Conservation (phyloP, 2,329 filamentous ascomycete species). For the Calonectria leucothoes region DNA sequence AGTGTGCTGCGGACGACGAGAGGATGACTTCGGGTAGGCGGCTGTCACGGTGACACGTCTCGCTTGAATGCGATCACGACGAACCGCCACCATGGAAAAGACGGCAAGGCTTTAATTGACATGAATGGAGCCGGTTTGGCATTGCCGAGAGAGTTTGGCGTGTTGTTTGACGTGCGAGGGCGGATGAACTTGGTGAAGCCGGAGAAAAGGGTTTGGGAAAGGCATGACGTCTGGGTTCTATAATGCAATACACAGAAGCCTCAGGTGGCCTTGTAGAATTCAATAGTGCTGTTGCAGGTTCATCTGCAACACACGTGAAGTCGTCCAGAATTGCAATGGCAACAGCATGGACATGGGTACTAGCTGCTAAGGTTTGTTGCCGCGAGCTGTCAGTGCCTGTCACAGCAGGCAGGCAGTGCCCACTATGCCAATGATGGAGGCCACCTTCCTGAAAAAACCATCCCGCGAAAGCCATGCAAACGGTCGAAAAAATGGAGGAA, state of each 20-base stretch:
- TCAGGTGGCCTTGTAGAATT: background rate
- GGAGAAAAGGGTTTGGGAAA: background rate
- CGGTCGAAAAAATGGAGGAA: too few relatives aligned
- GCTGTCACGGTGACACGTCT: background rate
- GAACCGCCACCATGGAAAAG: background rate
- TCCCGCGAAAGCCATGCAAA: background rate
- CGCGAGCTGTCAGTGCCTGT: background rate
- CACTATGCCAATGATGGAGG: background rate
- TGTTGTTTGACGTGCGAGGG: constrained; percentile 14
- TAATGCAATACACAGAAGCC: background rate
- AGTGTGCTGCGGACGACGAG: background rate
- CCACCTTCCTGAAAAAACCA: background rate
- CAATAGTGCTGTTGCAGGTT: background rate
- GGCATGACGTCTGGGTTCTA: background rate
- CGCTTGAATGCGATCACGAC: background rate
- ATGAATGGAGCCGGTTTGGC: background rate
- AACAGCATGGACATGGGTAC: background rate
- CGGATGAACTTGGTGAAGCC: constrained; percentile 14
- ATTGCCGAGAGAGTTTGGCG: background rate
- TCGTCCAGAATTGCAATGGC: background rate
- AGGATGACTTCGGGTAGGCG: background rate
- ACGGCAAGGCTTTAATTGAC: background rate
- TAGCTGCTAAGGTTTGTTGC: background rate
- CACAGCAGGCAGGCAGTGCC: background rate
- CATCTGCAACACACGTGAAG: background rate